Base-by-base conservation (phyloP, 2,329 filamentous ascomycete species). In the Xylariaceae sp. region DNA sequence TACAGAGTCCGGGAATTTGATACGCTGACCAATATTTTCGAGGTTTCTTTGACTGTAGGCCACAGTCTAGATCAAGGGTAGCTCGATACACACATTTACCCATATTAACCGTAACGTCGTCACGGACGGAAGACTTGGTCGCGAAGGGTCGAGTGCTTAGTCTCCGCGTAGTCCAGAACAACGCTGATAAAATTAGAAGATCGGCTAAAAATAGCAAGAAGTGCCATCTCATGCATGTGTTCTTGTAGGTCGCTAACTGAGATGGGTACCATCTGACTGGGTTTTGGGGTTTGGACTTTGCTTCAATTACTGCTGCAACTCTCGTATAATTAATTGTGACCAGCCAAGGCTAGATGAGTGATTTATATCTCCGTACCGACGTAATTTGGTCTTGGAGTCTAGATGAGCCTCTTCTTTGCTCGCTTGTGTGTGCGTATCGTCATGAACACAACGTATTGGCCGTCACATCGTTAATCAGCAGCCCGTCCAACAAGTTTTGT, bases 101-200 rank as follows among this genome's bases (percentile, higher is more conserved):
- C 50, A 58, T 46, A 54, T 58, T 58, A 58, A 44, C 56, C 56
- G 50, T 26, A 16, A 33, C 44, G 17, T 21, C 9, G 45, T 50
- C 33, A 45, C 9, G 19, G 45, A 24, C 50, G 8, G 37, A 21
- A 24, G 19, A 54, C 31, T 21, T 40, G 26, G 12, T 5, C 26
- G 17, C 11, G 14, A 45, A n/a, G 19, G 55, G 29, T 50, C 17
- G 6, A 23, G 16, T 34, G 14, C 44, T 17, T 24, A 6, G 43
- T 12, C 14, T 17, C 33, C 26, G n/a, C n/a, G 17, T 6, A 45
- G 44, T 29, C 50, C 28, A 54, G 56, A 54, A 44, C 26, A 36
- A 36, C 2, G 2, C 3, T 34, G 31, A 33, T 29, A 58, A 46
- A 46, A 54, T 50, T 46, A 46, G 44, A 49, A 58, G 33, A n/a